A percentile compares a stretch with the other conserved stretches of the same genome.
phyloP scores from a whole-genome alignment of 2,329 filamentous ascomycete genomes.

The Clarireedia monteithiana region DNA sequence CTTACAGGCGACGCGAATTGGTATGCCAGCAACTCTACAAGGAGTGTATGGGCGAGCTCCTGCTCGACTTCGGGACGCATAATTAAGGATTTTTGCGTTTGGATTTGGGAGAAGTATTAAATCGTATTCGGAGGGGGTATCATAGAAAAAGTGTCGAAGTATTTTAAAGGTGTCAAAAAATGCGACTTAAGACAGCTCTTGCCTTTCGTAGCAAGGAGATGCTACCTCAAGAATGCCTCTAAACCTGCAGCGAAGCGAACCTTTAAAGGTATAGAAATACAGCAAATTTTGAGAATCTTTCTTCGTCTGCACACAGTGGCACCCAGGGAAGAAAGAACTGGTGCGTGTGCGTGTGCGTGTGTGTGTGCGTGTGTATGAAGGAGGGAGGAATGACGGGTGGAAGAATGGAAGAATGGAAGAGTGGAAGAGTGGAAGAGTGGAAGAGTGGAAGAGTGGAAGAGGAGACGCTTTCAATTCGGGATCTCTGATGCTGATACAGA shows the following conservation, averaged over 20 bases:
- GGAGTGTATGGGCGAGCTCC: constrained; percentile 95
- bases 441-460: not conserved
- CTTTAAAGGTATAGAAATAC: constrained; percentile 1
- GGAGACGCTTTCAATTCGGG: not conserved
- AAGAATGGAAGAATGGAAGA: not conserved
- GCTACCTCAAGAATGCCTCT: constrained; percentile 5
- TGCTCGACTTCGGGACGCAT: constrained; percentile 99
- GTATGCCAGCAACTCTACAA: constrained; percentile 97
- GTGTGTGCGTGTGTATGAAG: too few species aligned
- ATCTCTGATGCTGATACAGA: not conserved
- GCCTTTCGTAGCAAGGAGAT: not conserved
- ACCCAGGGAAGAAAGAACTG: not conserved
- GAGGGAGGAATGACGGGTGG: too few species aligned
- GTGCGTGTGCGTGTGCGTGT: not conserved
- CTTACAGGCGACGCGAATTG: constrained; percentile 97
- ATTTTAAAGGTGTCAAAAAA: not conserved
- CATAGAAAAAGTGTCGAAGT: constrained; percentile 6
- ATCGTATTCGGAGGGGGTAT: constrained; percentile 13
- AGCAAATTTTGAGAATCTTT: not conserved
- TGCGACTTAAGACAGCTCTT: not conserved
- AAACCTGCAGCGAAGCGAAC: not conserved
- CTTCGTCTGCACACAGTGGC: not conserved
- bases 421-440: too few species aligned
- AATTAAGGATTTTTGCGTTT: constrained; percentile 34
- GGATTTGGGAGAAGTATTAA: constrained; percentile 18